Evolutionary conservation across 495 filamentous ascomycete genomes (phyloP), one percentile per base, ranked within the genome.

Genomic region (Venustampulla echinocandica): DNA sequence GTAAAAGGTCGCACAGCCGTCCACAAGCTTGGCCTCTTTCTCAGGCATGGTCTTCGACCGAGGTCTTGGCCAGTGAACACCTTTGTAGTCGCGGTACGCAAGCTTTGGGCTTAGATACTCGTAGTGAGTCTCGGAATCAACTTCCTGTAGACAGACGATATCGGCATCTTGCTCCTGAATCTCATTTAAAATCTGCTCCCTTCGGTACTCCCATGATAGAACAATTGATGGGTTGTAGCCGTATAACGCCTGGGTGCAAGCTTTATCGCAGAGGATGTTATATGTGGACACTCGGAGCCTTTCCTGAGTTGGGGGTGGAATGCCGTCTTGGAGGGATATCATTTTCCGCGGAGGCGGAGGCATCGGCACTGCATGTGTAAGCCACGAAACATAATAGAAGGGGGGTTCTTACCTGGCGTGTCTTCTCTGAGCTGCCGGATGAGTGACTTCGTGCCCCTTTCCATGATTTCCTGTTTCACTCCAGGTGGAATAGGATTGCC

Each of bases 1-100:
- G 74, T 85, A 97, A 64, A 98, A 96, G 23, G 86, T 90, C 23
- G 92, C 92, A 64, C 92, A 98, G 14, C 92, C 92, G 68, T 98
- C 92, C 4, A 98, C 89, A 13, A 67, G 62, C 57, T 82, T 85
- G 10, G 87, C 84, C 44, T 97, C 88, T 53, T 82, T 84, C 57
- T 90, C 85, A 24, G 77, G 76, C 86, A 97, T 90, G 13, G 90
- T 95, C 70, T 84, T 83, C 19, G 88, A 84, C 57, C 92, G 77
- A 42, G 80, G 76, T 61, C 90, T 85, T 1, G 87, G 83, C 74
- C 83, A 95, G 63, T 86, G 95, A 2, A 95, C 77, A 32, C 93
- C 90, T 62, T 86, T 92, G 71, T 97, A 98, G 52, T 85, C 87
- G 40, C 79, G 75, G 59, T 87, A 79, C 0, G 83, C 85, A 44